These are phyloP conservation scores for Pythium pyrilobum DNA, from an alignment of 352 stramenopile genomes.

Conservation along the genomic window DNA sequence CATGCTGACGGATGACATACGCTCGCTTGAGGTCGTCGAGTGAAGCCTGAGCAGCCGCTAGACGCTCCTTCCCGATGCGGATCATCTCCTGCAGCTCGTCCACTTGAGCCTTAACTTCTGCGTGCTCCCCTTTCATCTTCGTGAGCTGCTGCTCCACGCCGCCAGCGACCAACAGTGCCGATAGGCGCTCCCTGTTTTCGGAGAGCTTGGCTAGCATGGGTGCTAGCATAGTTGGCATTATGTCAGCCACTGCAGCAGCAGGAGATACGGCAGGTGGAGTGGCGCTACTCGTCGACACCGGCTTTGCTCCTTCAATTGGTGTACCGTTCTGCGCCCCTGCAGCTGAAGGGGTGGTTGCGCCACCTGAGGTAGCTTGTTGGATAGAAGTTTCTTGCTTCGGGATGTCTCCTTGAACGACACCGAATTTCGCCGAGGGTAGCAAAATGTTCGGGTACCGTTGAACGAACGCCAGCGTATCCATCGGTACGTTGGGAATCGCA, in stretches of 20 bases:
- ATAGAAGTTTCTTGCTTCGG: neutral
- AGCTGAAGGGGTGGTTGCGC: neutral
- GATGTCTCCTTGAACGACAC: conserved; percentile 7
- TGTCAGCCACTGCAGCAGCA: conserved; percentile 13
- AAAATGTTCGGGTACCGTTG: conserved; percentile 65
- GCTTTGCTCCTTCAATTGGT: neutral
- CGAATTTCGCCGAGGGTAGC: conserved; percentile 28
- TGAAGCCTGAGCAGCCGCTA: conserved; percentile 41
- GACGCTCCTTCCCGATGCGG: conserved; percentile 52
- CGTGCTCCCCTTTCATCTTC: conserved; percentile 68
- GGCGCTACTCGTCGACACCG: neutral
- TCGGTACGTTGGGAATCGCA: conserved; percentile 21
- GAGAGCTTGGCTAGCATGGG: conserved; percentile 30
- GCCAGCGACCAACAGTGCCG: conserved; percentile 49
- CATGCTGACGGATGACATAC: conserved; percentile 62
- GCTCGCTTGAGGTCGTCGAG: conserved; percentile 54
- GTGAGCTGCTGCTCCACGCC: conserved; percentile 67
- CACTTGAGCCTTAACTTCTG: conserved; percentile 65
- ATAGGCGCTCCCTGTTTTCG: conserved; percentile 46
- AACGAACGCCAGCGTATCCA: conserved; percentile 34
- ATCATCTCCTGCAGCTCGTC: conserved; percentile 63
- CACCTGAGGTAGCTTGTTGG: conserved; percentile 2
- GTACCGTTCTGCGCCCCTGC: neutral
- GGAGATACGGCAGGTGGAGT: neutral
- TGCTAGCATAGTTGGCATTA: conserved; percentile 25